Base-by-base conservation (phyloP, 371 early-diverging fungal genomes). In the Batrachochytrium dendrobatidis region DNA sequence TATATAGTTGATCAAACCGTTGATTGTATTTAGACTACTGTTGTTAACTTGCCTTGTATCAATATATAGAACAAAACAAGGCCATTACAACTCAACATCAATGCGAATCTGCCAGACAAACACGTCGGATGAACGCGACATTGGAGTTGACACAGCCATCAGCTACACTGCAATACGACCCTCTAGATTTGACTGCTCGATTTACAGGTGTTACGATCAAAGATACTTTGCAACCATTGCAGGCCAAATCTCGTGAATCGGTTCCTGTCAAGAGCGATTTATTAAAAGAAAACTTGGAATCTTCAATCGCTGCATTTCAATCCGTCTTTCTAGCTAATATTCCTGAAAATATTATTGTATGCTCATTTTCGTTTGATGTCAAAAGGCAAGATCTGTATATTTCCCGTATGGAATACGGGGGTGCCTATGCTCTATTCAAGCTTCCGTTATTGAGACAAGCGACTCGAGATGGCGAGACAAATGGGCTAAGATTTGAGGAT, bases 301-400 rank as follows among this genome's bases (percentile, higher is more conserved):
- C n/a, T n/a, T n/a, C 33, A 58, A 15, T 31, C 17, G 39, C 39
- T 39, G 15, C 39, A 20, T 39, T 39, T 39, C 17, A 39, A 39
- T 20, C 56, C 0, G 72, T 77, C 3, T 77, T 82, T 56, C 59
- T 84, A 0, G 71, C 78, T 20, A 73, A 72, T 4, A 60, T 92
- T 8, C 91, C 91, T 10, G 24, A 52, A 0, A 39, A 72, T 10
- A 88, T 88, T 87, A 78, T 81, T 0, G 88, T 87, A 0, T 86
- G 87, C 33, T 86, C 87, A 0, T 53, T 93, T 8, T 83, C 87
- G 0, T 69, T 90, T 49, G 90, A 93, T 60, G 59, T 72, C 0
- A 65, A 73, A 15, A 68, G 74, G n/a, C 71, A 83, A 25, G 77
- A 82, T 4, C 59, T 93, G 26, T 86, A 85, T 61, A 65, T 88